These are phyloP conservation scores for Blepharisma stoltei DNA, from an alignment of 73 alveolate species.

Conservation along the genomic window DNA sequence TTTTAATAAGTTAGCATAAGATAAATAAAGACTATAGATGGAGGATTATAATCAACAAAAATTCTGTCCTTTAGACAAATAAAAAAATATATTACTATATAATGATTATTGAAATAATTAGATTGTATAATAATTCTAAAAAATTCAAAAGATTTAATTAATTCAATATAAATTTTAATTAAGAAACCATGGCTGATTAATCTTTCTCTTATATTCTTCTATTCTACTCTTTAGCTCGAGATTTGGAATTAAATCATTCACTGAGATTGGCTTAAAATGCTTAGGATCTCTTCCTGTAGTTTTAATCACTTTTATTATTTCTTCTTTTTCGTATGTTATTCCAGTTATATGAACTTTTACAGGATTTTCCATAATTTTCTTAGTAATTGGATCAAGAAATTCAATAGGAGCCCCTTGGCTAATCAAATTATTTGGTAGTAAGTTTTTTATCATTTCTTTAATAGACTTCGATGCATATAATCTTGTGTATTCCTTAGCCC, in stretches of 20 bases:
- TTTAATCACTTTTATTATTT: neutral
- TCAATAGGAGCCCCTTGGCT: neutral
- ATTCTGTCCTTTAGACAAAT: too few species aligned
- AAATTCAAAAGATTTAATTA: too few species aligned
- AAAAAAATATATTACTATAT: too few species aligned
- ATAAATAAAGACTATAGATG: too few species aligned
- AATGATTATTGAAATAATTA: too few species aligned
- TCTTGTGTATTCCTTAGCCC: neutral
- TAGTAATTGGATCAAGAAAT: conserved; percentile 4
- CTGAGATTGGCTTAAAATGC: neutral
- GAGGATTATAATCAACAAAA: too few species aligned
- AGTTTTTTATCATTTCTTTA: conserved; percentile 6
- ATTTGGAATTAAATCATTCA: conserved; percentile 15
- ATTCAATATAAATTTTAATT: too few species aligned
- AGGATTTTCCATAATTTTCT: conserved; percentile 10
- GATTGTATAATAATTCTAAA: too few species aligned
- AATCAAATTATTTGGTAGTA: neutral
- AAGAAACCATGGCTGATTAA: too few species aligned
- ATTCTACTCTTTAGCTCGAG: neutral
- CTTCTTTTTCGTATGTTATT: conserved; percentile 2
- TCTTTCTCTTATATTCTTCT: neutral
- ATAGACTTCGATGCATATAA: neutral
- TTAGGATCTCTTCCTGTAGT: conserved; percentile 23
- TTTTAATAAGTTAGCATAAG: too few species aligned
- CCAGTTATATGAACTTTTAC: neutral